A percentile compares a stretch with the other conserved stretches of the same genome.
Evolutionary conservation across 2,329 filamentous ascomycete genomes (phyloP).

Genomic region (Parastagonospora avenae): DNA sequence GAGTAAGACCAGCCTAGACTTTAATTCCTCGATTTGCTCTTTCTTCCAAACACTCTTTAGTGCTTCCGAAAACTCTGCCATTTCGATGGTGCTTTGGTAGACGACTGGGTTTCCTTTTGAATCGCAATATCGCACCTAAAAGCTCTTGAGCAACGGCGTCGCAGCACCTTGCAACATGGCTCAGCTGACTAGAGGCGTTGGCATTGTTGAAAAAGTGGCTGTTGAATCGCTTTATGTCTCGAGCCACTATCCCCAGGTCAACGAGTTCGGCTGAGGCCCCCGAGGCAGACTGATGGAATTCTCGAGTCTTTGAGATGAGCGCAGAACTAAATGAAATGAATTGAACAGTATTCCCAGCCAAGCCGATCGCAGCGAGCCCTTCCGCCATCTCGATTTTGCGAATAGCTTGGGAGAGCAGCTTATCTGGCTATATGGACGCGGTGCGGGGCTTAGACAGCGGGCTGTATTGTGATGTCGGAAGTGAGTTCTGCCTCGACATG

Average conservation of each 20-base stretch:
- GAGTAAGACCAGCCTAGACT: neutral
- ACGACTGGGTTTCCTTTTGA: neutral
- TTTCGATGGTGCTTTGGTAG: neutral
- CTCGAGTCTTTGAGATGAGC: constrained; percentile 2
- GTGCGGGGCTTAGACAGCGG: too few species aligned
- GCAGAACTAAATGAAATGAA: constrained; percentile 9
- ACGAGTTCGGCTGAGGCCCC: neutral
- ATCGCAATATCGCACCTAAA: neutral
- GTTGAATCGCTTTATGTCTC: neutral
- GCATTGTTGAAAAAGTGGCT: neutral
- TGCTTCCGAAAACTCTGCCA: constrained; percentile 9
- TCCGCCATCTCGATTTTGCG: neutral
- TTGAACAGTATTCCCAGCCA: constrained; percentile 11
- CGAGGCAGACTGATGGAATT: neutral
- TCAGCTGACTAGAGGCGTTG: neutral
- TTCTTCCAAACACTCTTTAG: constrained; percentile 4
- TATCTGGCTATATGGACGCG: too few species aligned
- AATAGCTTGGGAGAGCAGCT: too few species aligned
- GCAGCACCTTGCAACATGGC: neutral
- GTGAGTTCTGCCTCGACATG: too few species aligned
- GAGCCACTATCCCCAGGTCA: constrained; percentile 3
- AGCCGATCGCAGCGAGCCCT: constrained; percentile 4
- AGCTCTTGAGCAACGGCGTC: neutral
- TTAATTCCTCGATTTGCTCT: constrained; percentile 1
- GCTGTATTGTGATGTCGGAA: too few species aligned